phyloP scores from a whole-genome alignment of 2,329 filamentous ascomycete species.

The Gyromitra esculenta region DNA sequence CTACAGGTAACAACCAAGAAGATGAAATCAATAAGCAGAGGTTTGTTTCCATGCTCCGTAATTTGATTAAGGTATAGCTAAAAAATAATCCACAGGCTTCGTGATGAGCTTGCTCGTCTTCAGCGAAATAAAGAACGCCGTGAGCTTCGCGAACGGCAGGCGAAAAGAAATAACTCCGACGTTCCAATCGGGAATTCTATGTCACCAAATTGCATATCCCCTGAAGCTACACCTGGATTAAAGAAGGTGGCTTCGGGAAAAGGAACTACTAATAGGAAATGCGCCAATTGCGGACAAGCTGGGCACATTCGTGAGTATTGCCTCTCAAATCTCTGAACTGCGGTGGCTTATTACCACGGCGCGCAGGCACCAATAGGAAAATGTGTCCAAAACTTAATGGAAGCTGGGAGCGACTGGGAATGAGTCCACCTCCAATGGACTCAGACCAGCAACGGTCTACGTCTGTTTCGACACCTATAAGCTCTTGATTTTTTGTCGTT shows the following conservation, averaged over 20 bases:
- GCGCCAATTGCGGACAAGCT: slow-evolving; percentile 94
- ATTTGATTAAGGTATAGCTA: slow-evolving; percentile 56
- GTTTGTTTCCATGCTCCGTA: slow-evolving; percentile 45
- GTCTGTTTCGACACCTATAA: slow-evolving; percentile 35
- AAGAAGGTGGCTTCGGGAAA: slow-evolving; percentile 35
- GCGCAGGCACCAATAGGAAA: slow-evolving; percentile 57
- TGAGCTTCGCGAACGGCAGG: slow-evolving; percentile 75
- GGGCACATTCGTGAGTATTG: slow-evolving; percentile 75
- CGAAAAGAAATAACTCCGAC: slow-evolving; percentile 53
- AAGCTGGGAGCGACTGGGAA: slow-evolving; percentile 47
- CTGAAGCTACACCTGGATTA: slow-evolving; percentile 14
- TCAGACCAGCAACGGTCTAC: slow-evolving; percentile 23
- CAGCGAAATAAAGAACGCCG: slow-evolving; percentile 91
- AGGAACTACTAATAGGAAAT: slow-evolving; percentile 78
- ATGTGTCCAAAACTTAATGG: slow-evolving; percentile 57
- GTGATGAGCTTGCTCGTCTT: slow-evolving; percentile 78
- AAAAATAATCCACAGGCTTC: slow-evolving; percentile 61
- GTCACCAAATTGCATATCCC: slow-evolving; percentile 38
- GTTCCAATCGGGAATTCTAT: slow-evolving; percentile 44
- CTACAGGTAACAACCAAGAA: slow-evolving; percentile 56
- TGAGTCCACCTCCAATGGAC: slow-evolving; percentile 45
- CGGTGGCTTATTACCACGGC: slow-evolving; percentile 7
- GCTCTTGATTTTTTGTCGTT: slow-evolving; percentile 20
- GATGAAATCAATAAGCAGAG: slow-evolving; percentile 56
- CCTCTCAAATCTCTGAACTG: neutral